Evolutionary conservation across 1,284 basidiomycete species (phyloP).

Genomic region (Meira miltonrushii): DNA sequence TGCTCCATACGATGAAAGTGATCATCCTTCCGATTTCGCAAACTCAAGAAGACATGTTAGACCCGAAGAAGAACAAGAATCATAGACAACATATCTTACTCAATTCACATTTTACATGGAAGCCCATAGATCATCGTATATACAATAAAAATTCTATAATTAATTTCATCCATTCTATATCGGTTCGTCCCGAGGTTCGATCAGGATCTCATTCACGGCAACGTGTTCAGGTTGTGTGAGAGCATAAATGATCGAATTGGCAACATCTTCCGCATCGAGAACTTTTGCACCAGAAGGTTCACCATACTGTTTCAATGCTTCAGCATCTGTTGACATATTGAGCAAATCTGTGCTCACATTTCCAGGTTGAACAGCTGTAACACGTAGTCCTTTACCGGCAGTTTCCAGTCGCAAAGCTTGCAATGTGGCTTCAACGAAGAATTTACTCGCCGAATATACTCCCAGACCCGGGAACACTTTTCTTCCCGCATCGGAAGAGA

Average conservation of each 20-base stretch:
- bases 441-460: conserved; percentile 49
- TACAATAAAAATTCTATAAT: background rate
- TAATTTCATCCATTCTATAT: conserved; percentile 18
- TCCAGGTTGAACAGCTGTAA: conserved; percentile 46
- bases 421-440: conserved; percentile 50
- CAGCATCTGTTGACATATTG: conserved; percentile 45
- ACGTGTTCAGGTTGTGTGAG: conserved; percentile 45
- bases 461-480: conserved; percentile 50
- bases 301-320: conserved; percentile 48
- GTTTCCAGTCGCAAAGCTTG: conserved; percentile 48
- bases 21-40: too few relatives aligned
- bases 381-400: conserved; percentile 38
- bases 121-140: background rate
- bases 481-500: conserved; percentile 49
- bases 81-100: too few relatives aligned
- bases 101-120: too few relatives aligned
- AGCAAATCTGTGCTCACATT: conserved; percentile 47
- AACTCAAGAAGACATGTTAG: too few relatives aligned
- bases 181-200: conserved; percentile 37
- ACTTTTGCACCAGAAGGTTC: conserved; percentile 48
- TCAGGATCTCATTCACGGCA: conserved; percentile 45
- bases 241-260: conserved; percentile 45
- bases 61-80: too few relatives aligned
- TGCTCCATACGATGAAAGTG: too few relatives aligned
- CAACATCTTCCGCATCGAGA: conserved; percentile 42